Percentiles rank a stretch among this genome's conserved stretches.
Conservation (phyloP, 352 stramenopile species). For the Phytophthora brassicae region DNA sequence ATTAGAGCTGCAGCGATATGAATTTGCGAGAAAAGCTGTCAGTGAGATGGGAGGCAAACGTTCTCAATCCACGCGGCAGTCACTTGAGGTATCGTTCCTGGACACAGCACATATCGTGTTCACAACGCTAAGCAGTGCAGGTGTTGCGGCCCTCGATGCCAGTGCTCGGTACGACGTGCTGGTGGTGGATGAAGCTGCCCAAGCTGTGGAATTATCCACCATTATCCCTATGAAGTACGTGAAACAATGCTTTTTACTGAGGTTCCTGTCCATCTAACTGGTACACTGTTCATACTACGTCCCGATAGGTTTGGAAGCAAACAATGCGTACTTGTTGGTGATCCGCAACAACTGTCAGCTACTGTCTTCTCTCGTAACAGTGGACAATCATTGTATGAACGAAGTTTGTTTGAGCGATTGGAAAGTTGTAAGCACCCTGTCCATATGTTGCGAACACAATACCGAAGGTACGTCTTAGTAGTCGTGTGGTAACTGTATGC, state of each 20-base stretch:
- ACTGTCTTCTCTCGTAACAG: conserved; percentile 91
- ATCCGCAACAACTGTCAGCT: conserved; percentile 93
- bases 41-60: conserved; percentile 64
- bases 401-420: conserved; percentile 92
- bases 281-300: background rate
- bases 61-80: conserved; percentile 69
- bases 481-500: background rate
- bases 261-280: conserved; percentile 9
- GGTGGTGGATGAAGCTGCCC: conserved; percentile 86
- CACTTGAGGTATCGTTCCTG: conserved; percentile 83
- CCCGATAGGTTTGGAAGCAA: conserved; percentile 77
- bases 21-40: conserved; percentile 68
- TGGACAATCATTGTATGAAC: conserved; percentile 85
- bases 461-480: conserved; percentile 53
- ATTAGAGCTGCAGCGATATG: conserved; percentile 82
- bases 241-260: background rate
- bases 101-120: conserved; percentile 93
- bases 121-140: conserved; percentile 90
- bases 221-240: conserved; percentile 91
- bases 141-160: conserved; percentile 77
- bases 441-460: conserved; percentile 89
- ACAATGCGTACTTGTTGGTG: conserved; percentile 92
- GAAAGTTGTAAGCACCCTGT: conserved; percentile 87
- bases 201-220: conserved; percentile 84
- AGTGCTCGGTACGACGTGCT: conserved; percentile 80